phyloP scores from a whole-genome alignment of 139 green algal species.

The Mychonastes homosphaera region DNA sequence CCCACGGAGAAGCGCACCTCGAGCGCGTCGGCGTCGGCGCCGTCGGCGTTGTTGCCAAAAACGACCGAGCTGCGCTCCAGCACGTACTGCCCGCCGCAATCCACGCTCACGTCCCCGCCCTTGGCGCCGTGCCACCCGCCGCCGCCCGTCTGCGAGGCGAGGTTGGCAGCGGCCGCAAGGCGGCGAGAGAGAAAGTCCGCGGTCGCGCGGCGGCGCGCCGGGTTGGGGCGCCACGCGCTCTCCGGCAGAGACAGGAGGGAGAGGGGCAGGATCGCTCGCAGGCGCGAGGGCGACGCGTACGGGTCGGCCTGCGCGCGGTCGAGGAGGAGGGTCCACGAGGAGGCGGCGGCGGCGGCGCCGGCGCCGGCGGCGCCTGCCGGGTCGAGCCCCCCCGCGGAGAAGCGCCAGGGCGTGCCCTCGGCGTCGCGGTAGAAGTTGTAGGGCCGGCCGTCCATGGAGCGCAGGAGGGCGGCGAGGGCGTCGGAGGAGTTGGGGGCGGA shows the following conservation, averaged over 20 bases:
- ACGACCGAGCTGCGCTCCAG: slow-evolving; percentile 49
- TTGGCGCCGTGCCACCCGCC: slow-evolving; percentile 48
- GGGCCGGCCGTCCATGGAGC: slow-evolving; percentile 31
- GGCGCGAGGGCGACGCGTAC: slow-evolving; percentile 29
- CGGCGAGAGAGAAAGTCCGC: slow-evolving; percentile 51
- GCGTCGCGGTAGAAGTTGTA: slow-evolving; percentile 44
- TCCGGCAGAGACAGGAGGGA: background rate
- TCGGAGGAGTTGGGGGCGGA: too few species aligned
- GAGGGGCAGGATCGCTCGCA: slow-evolving; percentile 17
- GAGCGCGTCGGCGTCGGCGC: too few species aligned
- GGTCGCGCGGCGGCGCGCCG: slow-evolving; percentile 26
- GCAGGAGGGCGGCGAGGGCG: too few species aligned
- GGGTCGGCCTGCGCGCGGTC: slow-evolving; percentile 44
- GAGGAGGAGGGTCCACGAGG: slow-evolving; percentile 33
- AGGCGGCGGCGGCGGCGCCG: too few species aligned
- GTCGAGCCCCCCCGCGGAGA: too few species aligned
- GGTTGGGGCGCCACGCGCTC: slow-evolving; percentile 5
- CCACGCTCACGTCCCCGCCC: slow-evolving; percentile 59
- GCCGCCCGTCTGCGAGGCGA: background rate
- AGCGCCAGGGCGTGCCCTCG: too few species aligned
- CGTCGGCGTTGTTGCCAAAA: slow-evolving; percentile 15
- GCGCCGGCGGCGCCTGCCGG: too few species aligned
- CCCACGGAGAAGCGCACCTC: slow-evolving; percentile 60
- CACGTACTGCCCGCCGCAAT: slow-evolving; percentile 44
- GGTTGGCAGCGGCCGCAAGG: slow-evolving; percentile 29